Percentiles rank a stretch among this genome's conserved stretches.
These are phyloP conservation scores for Colletotrichum tofieldiae DNA, from an alignment of 2,329 filamentous ascomycete genomes.

Conservation along the genomic window DNA sequence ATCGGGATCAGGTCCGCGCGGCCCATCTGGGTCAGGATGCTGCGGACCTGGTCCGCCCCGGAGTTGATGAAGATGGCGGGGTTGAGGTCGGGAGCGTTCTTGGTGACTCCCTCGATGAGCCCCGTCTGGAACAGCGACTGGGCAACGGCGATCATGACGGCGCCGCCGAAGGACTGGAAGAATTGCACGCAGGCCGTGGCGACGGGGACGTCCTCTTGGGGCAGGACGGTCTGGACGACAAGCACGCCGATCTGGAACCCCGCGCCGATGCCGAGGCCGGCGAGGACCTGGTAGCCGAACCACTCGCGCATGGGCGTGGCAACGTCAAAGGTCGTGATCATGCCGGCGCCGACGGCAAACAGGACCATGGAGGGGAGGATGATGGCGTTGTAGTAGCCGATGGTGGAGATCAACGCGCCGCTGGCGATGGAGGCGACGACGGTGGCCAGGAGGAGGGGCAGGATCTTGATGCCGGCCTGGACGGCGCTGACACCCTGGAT, in stretches of 20 bases:
- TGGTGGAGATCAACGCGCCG: conserved; percentile 58
- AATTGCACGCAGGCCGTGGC: conserved; percentile 70
- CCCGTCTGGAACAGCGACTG: conserved; percentile 79
- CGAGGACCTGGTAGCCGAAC: conserved; percentile 73
- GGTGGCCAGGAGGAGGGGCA: conserved; percentile 67
- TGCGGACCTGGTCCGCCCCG: conserved; percentile 66
- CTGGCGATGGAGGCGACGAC: conserved; percentile 63
- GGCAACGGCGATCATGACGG: conserved; percentile 75
- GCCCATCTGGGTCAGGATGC: conserved; percentile 59
- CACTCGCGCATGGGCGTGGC: conserved; percentile 64
- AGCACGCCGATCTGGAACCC: conserved; percentile 65
- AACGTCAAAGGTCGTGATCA: conserved; percentile 68
- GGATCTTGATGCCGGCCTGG: conserved; percentile 68
- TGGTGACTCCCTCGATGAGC: conserved; percentile 67
- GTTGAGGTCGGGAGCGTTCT: conserved; percentile 62
- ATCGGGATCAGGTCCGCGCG: conserved; percentile 58
- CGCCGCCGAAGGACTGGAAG: conserved; percentile 77
- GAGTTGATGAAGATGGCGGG: conserved; percentile 65
- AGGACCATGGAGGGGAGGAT: conserved; percentile 60
- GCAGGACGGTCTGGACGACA: conserved; percentile 67
- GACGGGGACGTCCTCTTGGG: conserved; percentile 64
- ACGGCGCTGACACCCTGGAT: conserved; percentile 68
- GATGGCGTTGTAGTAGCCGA: conserved; percentile 61
- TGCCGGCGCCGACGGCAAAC: conserved; percentile 64
- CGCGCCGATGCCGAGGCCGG: conserved; percentile 67